Evolutionary conservation across 352 stramenopile species (phyloP).

Genomic region (Albugo laibachii): DNA sequence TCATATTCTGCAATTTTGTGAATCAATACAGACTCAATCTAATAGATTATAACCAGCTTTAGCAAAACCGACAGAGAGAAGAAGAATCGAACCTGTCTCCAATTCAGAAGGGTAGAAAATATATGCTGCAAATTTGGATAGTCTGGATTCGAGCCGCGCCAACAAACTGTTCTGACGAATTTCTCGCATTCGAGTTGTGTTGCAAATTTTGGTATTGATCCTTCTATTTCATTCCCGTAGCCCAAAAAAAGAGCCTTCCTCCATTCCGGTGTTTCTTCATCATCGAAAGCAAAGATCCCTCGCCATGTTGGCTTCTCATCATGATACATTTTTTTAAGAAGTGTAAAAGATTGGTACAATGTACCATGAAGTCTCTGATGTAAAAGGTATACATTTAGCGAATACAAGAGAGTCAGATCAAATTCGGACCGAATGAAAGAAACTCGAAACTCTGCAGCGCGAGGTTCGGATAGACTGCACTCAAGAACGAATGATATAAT

Average conservation of each 20-base stretch:
- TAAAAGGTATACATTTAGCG: no score
- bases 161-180: slow-evolving; percentile 77
- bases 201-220: slow-evolving; percentile 70
- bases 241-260: slow-evolving; percentile 28
- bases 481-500: no score
- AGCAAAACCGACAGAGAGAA: not conserved
- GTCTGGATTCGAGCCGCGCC: slow-evolving; percentile 76
- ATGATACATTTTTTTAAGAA: not conserved
- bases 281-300: slow-evolving; percentile 73
- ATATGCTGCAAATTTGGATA: slow-evolving; percentile 82
- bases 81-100: slow-evolving; percentile 23
- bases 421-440: no score
- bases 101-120: slow-evolving; percentile 83
- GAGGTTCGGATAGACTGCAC: no score
- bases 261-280: slow-evolving; percentile 72
- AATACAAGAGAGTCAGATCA: no score
- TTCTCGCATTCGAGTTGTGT: slow-evolving; percentile 76
- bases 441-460: no score
- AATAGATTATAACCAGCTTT: not conserved
- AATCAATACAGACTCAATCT: slow-evolving; percentile 52
- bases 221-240: slow-evolving; percentile 17
- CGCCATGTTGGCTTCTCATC: slow-evolving; percentile 7
- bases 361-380: no score
- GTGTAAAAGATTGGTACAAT: no score
- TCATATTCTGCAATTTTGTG: slow-evolving; percentile 68